Base-by-base conservation (phyloP, 1,139 yeast genomes). In the Pichia sp. region DNA sequence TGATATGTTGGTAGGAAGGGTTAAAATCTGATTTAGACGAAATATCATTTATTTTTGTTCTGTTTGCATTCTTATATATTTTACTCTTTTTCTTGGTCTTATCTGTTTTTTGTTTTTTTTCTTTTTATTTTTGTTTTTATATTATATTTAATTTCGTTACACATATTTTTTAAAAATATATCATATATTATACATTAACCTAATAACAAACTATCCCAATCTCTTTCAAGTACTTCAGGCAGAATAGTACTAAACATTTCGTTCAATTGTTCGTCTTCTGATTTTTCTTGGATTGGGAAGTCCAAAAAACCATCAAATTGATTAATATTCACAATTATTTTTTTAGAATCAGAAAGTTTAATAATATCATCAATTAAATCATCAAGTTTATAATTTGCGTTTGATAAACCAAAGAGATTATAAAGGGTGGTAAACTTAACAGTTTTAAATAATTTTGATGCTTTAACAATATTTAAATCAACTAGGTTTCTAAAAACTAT, bases 1-100 rank as follows among this genome's bases (percentile, higher is more conserved):
- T 48, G 96, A 89, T 67, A 82, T 81, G 63, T 73, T 90, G 63
- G 95, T 84, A 38, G 96, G 96, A 42, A 77, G 96, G 69, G 74
- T 69, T 26, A 32, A 32, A 32, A 5, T 32, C 23, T 32, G 23
- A 30, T 30, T 30, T n/a, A n/a, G n/a, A n/a, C n/a, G n/a, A n/a
- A n/a, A n/a, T n/a, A n/a, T n/a, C n/a, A n/a, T n/a, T n/a, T n/a
- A n/a, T n/a, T n/a, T n/a, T n/a, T n/a, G n/a, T n/a, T n/a, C n/a
- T n/a, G n/a, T n/a, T n/a, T n/a, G n/a, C n/a, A n/a, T n/a, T n/a
- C n/a, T n/a, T n/a, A n/a, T n/a, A n/a, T n/a, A n/a, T n/a, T n/a
- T n/a, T n/a, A n/a, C n/a, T n/a, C n/a, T n/a, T n/a, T n/a, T n/a
- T n/a, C n/a, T n/a, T n/a, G n/a, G n/a, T n/a, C n/a, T n/a, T n/a